phyloP scores from a whole-genome alignment of 176 grass and related monocot genomes.

The Olyra latifolia region DNA sequence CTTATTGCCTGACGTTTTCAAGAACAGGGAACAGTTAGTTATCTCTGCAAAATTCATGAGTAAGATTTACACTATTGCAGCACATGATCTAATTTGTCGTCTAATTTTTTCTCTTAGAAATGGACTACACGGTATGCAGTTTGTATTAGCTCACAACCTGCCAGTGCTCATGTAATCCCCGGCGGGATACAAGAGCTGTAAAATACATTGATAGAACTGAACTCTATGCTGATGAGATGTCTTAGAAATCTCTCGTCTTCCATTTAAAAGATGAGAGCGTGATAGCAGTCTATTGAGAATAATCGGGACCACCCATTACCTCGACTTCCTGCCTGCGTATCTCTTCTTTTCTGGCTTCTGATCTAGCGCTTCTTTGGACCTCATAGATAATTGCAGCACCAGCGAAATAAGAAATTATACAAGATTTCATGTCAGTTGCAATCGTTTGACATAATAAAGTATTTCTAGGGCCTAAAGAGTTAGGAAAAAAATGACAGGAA shows the following conservation, averaged over 20 bases:
- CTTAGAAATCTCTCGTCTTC: not conserved
- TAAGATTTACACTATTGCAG: not conserved
- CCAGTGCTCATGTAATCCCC: not conserved
- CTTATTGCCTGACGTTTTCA: constrained; percentile 57
- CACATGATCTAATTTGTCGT: not conserved
- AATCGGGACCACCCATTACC: constrained; percentile 43
- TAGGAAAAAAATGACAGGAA: constrained; percentile 20
- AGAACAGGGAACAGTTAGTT: not conserved
- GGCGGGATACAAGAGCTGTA: not conserved
- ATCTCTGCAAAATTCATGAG: not conserved
- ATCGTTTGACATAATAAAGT: constrained; percentile 10
- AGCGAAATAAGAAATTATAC: constrained; percentile 57
- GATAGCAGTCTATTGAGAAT: not conserved
- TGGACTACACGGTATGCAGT: constrained; percentile 12
- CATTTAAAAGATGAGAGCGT: not conserved
- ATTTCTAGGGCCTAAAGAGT: constrained; percentile 6
- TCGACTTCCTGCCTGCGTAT: constrained; percentile 61
- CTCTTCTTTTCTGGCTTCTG: constrained; percentile 95
- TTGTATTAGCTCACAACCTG: not conserved
- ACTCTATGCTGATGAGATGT: not conserved
- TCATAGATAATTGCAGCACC: constrained; percentile 83
- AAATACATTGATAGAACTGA: not conserved
- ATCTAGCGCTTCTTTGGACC: constrained; percentile 89
- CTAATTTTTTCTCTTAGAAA: not conserved
- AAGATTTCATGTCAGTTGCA: constrained; percentile 20